A percentile compares a stretch with the other conserved stretches of the same genome.
Conservation (phyloP, 2,329 filamentous ascomycete genomes). For the Cladosporium sp. region DNA sequence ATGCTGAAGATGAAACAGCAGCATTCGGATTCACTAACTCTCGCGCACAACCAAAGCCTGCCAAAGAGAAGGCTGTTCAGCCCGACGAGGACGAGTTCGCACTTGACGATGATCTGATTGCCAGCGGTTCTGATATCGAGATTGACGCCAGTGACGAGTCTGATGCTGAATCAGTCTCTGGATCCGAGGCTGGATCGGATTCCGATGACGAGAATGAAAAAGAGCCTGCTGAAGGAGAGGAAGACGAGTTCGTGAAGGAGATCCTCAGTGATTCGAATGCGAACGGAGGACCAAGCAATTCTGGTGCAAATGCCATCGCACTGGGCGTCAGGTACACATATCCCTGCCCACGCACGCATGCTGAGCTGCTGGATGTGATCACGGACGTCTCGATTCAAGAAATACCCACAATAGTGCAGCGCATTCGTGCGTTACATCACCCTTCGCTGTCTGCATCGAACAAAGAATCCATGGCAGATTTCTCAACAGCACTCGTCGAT, state of each 20-base stretch:
- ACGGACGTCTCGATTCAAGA: constrained; percentile 59
- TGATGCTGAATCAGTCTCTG: constrained; percentile 20
- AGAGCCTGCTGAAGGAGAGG: constrained; percentile 40
- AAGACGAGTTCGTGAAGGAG: constrained; percentile 45
- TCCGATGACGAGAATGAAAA: constrained; percentile 28
- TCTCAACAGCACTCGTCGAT: constrained; percentile 63
- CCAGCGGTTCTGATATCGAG: constrained; percentile 61
- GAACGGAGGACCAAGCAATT: constrained; percentile 12
- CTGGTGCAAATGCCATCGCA: constrained; percentile 34
- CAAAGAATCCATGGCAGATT: constrained; percentile 73
- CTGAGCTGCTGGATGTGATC: constrained; percentile 65
- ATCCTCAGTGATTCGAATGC: constrained; percentile 30
- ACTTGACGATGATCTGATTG: constrained; percentile 83
- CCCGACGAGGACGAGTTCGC: constrained; percentile 94
- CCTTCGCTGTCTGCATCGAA: constrained; percentile 80
- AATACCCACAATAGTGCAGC: constrained; percentile 74
- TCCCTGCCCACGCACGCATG: constrained; percentile 72
- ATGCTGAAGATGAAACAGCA: constrained; percentile 52
- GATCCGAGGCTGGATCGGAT: constrained; percentile 20
- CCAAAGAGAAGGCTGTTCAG: constrained; percentile 56
- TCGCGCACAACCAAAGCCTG: constrained; percentile 38
- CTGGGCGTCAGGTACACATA: constrained; percentile 74
- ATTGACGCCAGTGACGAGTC: constrained; percentile 29
- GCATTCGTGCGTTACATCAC: constrained; percentile 88
- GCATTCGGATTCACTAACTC: constrained; percentile 61